Evolutionary conservation across 495 filamentous ascomycete genomes (phyloP), one percentile per base, ranked within the genome.

Genomic region (Penicillium chermesinum): DNA sequence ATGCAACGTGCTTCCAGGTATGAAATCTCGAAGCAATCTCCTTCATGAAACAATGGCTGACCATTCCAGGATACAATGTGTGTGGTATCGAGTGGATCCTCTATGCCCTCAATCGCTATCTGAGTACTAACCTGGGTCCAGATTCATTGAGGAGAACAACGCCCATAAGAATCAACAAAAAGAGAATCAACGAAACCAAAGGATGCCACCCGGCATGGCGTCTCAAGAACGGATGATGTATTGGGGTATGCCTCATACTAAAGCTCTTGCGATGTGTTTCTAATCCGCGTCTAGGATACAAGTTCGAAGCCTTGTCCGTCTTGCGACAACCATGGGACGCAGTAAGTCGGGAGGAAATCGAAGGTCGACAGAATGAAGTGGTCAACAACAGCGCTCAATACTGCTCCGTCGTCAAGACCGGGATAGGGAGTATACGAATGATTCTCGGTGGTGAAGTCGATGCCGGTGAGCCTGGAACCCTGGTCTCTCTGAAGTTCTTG

Each of bases 401-500:
- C 68, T 98, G 93, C 65, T 95, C 89, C 1, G 81, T 98, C 12
- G 90, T 94, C 13, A 82, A 82, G 16, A 96, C 90, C 0, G 87
- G 87, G 4, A 84, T 96, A 46, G 91, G 89, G 0, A 81, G 79
- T 41, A 70, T 76, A 0, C 74, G 73, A 12, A 57, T 97, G 49
- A 70, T 95, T 27, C 70, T 98, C 2, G 93, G 89, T n/a, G 93
- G 93, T 7, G 93, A 99, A 65, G 91, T 99, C 8, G 93, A 99
- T 69, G 88, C 87, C 1, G 76, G 87, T 86, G 78, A 48, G 79
- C 69, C 19, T 34, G 10, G 10, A 33, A 30, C 10, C 21, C 14
- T 14, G 32, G 40, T 7, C 19, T 34, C 5, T n/a, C 16, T 13
- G 7, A 7, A 3, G 7, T 2, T 18, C n/a, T 35, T 17, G 8